Percentiles rank a stretch among this genome's conserved stretches.
Evolutionary conservation across 371 early-diverging fungal species (phyloP).

Genomic region (Lichtheimia ornata): DNA sequence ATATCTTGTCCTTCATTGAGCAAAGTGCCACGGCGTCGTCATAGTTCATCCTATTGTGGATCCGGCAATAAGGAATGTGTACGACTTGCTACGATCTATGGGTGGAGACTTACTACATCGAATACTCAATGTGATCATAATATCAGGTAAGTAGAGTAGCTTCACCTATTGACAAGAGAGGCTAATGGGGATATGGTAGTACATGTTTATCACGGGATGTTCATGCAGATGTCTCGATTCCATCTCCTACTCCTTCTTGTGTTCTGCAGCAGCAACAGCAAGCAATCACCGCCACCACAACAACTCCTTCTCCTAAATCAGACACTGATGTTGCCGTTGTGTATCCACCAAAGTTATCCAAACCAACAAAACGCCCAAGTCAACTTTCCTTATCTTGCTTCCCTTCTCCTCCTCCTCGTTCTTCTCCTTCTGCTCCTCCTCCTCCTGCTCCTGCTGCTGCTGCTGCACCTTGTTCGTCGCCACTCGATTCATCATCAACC

Average conservation of each 20-base stretch:
- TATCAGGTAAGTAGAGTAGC: neutral
- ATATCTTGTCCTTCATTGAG: neutral
- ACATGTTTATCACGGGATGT: conserved; percentile 10
- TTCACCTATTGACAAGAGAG: no score
- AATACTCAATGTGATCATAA: conserved; percentile 10
- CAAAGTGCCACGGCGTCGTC: conserved; percentile 37
- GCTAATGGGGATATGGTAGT: no score
- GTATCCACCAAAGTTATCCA: neutral
- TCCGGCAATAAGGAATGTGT: conserved; percentile 46
- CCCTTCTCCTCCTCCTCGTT: neutral
- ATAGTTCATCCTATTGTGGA: conserved; percentile 44
- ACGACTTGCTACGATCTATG: conserved; percentile 56
- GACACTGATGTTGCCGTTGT: neutral
- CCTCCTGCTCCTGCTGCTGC: neutral
- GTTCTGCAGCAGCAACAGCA: neutral
- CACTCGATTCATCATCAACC: conserved; percentile 6
- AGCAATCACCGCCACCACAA: conserved; percentile 1
- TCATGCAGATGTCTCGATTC: neutral
- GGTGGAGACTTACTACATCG: conserved; percentile 44
- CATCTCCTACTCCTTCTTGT: neutral
- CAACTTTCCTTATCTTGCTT: no score
- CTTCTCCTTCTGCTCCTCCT: neutral
- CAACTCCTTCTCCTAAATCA: neutral
- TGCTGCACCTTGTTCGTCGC: neutral
- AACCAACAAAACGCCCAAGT: neutral